Base-by-base conservation (phyloP, 2,329 filamentous ascomycete genomes). In the Ophiostoma novo-ulmi region DNA sequence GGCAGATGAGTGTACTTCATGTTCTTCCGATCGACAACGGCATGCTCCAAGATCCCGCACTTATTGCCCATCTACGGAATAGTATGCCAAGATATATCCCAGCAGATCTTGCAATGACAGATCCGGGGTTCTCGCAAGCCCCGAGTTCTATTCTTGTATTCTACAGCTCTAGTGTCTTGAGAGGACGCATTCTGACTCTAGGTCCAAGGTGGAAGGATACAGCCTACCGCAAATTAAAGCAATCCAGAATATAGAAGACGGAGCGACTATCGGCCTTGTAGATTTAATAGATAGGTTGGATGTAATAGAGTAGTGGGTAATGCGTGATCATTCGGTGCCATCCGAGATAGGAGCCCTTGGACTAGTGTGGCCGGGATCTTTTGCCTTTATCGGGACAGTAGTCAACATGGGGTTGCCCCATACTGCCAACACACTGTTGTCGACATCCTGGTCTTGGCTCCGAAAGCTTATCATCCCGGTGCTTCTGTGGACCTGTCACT, bases 391-490 rank as follows among this genome's bases (percentile, higher is more conserved):
- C 26, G 26, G 58, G 58, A 63, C 22, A 35, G 26, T 7, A 8
- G 58, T 63, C 26, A 63, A 63, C 26, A 63, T 26, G 2, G 52
- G 52, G 22, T 26, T 58, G 52, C 52, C 11, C 52, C 52, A 58
- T 58, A 58, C 22, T n/a, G 17, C 13, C 8, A 26, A 14, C 48
- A 14, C 48, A 55, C 22, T 31, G n/a, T 10, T 58, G n/a, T 58
- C n/a, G 14, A 14, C 22, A 26, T 6, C n/a, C 11, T 26, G 22
- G 7, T 58, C 52, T 58, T 58, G 52, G 52, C 26, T 63, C 58
- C 58, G 58, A 35, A 63, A 63, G 58, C 58, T 63, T 63, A 63
- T 63, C 58, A 63, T 58, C 52, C 52, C 52, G 22, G 52, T 58
- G n/a, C 52, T 48, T n/a, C 44, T 58, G 52, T 13, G 22, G 22